Conservation (phyloP, 257 asterid species). For the Cynanchum wilfordii region DNA sequence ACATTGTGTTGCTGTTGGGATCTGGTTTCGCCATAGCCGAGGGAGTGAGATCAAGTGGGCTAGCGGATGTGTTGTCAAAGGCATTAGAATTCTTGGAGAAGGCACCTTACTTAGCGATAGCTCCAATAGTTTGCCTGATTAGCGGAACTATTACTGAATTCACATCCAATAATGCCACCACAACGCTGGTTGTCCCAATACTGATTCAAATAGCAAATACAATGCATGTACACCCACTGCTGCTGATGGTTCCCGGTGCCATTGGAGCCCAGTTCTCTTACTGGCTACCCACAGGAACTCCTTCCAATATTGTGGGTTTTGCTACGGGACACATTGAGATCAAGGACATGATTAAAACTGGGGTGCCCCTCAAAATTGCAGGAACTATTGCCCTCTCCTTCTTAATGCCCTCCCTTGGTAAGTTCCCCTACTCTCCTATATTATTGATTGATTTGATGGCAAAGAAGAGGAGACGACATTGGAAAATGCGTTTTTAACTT, state of each 20-base stretch:
- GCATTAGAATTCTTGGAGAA: slow-evolving; percentile 48
- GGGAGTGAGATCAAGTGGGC: slow-evolving; percentile 81
- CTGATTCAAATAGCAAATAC: slow-evolving; percentile 58
- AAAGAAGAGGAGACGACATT: not conserved
- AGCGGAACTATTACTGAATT: slow-evolving; percentile 71
- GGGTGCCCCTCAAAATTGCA: slow-evolving; percentile 56
- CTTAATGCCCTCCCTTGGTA: slow-evolving; percentile 91
- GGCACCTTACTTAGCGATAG: slow-evolving; percentile 68
- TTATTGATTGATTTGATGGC: too few species aligned
- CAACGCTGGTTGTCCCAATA: slow-evolving; percentile 68
- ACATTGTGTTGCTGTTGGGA: slow-evolving; percentile 65
- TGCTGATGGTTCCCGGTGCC: slow-evolving; percentile 71
- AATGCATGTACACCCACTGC: slow-evolving; percentile 59
- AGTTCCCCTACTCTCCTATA: not conserved
- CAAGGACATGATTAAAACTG: slow-evolving; percentile 56
- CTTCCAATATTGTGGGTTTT: slow-evolving; percentile 82
- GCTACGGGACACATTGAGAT: slow-evolving; percentile 73
- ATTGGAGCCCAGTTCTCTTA: slow-evolving; percentile 70
- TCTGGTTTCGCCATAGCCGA: slow-evolving; percentile 93
- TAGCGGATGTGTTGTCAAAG: slow-evolving; percentile 57
- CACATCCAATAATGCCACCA: slow-evolving; percentile 76
- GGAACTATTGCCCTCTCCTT: slow-evolving; percentile 51
- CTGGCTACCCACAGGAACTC: slow-evolving; percentile 77
- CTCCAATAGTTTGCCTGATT: slow-evolving; percentile 59
- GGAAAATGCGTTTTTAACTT: not conserved